These are phyloP conservation scores for Talaromyces sp. DNA, from an alignment of 2,329 filamentous ascomycete species.

Conservation along the genomic window DNA sequence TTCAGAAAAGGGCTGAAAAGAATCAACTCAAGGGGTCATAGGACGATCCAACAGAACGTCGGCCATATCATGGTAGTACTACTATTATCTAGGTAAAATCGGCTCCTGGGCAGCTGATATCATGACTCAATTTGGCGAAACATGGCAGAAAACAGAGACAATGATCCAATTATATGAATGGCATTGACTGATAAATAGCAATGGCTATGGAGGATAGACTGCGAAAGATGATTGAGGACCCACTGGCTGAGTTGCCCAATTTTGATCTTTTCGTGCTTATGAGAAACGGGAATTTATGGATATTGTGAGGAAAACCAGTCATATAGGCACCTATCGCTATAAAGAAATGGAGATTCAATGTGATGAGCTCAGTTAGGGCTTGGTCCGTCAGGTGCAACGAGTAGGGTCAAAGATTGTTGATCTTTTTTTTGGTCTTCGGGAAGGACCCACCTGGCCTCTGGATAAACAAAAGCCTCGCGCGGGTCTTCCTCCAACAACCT, in stretches of 20 bases:
- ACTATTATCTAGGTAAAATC: not conserved
- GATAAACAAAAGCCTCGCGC: slow-evolving; percentile 16
- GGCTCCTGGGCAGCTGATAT: not conserved
- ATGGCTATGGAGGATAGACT: not conserved
- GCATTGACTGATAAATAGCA: not conserved
- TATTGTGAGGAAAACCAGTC: not conserved
- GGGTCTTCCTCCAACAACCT: not conserved
- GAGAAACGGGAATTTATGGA: not conserved
- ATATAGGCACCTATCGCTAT: not conserved
- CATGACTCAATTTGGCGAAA: not conserved
- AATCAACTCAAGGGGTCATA: not conserved
- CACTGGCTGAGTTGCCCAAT: not conserved
- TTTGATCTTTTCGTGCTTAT: not conserved
- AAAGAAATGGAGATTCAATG: not conserved
- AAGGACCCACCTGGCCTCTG: slow-evolving; percentile 2
- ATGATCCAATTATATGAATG: not conserved
- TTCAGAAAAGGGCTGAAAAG: not conserved
- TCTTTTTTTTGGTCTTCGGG: slow-evolving; percentile 7
- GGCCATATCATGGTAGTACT: not conserved
- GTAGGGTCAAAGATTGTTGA: slow-evolving; percentile 1
- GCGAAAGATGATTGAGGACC: not conserved
- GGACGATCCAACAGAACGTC: not conserved
- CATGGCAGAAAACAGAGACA: not conserved
- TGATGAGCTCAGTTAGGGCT: not conserved
- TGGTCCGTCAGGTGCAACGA: not conserved